Conservation (phyloP, 768 basidiomycete genomes). For the Mycena leptocephala region DNA sequence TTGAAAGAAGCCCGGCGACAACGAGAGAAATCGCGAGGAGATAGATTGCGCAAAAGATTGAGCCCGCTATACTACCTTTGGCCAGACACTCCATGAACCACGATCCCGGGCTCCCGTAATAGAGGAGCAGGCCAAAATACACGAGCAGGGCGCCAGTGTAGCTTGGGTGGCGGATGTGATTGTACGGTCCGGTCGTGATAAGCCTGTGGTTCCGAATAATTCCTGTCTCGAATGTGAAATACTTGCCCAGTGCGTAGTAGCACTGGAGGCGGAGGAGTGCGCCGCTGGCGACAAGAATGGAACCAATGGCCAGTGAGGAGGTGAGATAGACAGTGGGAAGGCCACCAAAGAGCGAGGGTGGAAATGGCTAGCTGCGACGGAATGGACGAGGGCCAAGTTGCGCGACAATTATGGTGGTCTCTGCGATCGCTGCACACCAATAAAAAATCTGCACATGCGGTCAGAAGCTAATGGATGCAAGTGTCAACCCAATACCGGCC, state of each 20-base stretch:
- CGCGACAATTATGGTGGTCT: not conserved
- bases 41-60: not conserved
- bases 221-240: constrained; percentile 49
- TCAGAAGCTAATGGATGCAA: not conserved
- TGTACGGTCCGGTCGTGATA: constrained; percentile 46
- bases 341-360: not conserved
- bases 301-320: not conserved
- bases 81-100: constrained; percentile 27
- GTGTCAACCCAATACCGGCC: not conserved
- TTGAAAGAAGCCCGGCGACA: constrained; percentile 3
- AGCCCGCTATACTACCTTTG: constrained; percentile 11
- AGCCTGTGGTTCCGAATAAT: constrained; percentile 43
- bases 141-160: constrained; percentile 37
- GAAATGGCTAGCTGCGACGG: not conserved
- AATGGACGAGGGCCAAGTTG: not conserved
- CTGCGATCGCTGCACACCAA: constrained; percentile 5
- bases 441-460: not conserved
- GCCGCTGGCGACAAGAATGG: not conserved
- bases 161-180: constrained; percentile 45
- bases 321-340: not conserved
- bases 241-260: constrained; percentile 36
- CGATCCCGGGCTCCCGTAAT: constrained; percentile 24
- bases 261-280: constrained; percentile 16
- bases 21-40: constrained; percentile 6
- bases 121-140: constrained; percentile 13